Percentiles rank a stretch among this genome's conserved stretches.
Conservation (phyloP, 2,329 filamentous ascomycete genomes). For the Fusarium sp. region DNA sequence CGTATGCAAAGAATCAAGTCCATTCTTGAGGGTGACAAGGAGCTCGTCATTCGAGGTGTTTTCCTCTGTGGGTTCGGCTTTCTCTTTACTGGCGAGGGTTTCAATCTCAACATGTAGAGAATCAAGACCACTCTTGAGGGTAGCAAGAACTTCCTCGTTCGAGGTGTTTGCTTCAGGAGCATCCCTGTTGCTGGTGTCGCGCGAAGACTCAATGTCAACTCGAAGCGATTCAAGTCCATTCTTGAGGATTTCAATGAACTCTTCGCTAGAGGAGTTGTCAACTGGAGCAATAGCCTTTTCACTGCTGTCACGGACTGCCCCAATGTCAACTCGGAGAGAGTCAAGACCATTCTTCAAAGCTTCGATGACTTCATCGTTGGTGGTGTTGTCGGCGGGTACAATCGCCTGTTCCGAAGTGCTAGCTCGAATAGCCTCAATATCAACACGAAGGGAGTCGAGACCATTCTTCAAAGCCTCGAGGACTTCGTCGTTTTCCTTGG, state of each 20-base stretch:
- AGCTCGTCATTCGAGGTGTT: constrained; percentile 87
- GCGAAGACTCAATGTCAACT: constrained; percentile 60
- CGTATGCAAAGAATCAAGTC: constrained; percentile 77
- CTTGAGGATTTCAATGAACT: constrained; percentile 43
- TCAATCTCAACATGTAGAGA: constrained; percentile 80
- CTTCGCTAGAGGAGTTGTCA: constrained; percentile 34
- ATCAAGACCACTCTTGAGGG: constrained; percentile 83
- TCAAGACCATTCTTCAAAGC: constrained; percentile 42
- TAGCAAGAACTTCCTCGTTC: constrained; percentile 87
- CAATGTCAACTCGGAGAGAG: constrained; percentile 37
- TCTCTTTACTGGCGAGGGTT: constrained; percentile 76
- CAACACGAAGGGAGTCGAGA: constrained; percentile 43
- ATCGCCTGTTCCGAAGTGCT: constrained; percentile 66
- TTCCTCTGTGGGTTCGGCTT: constrained; percentile 72
- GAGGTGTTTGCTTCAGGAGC: constrained; percentile 76
- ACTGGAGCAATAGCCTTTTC: constrained; percentile 49
- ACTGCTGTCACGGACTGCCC: constrained; percentile 74
- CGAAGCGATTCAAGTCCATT: constrained; percentile 44
- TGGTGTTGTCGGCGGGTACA: constrained; percentile 26
- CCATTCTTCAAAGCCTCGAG: constrained; percentile 71
- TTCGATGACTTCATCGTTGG: constrained; percentile 43
- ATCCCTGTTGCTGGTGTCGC: constrained; percentile 72
- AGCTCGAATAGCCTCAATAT: constrained; percentile 63
- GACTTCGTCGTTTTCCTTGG: constrained; percentile 84
- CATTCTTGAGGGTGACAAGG: constrained; percentile 84